A percentile compares a stretch with the other conserved stretches of the same genome.
Evolutionary conservation across 1,139 yeast genomes (phyloP).

Genomic region (Geotrichum europaeum): DNA sequence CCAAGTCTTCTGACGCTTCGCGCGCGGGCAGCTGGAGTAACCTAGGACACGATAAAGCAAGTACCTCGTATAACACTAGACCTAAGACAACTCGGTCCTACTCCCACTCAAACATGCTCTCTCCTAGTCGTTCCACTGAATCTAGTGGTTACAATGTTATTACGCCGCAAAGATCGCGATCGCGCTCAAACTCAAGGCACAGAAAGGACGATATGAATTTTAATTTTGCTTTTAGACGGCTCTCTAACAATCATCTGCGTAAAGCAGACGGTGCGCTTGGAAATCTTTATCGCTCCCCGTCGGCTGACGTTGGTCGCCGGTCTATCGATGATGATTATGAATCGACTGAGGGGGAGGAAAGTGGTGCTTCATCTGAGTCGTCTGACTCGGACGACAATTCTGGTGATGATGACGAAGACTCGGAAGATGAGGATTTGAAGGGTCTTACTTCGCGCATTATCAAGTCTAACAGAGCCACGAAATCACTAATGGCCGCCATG

Average conservation of each 20-base stretch:
- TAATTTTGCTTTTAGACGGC: constrained; percentile 24
- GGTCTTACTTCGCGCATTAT: constrained; percentile 17
- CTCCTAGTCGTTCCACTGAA: constrained; percentile 19
- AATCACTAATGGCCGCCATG: constrained; percentile 36
- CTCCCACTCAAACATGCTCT: constrained; percentile 7
- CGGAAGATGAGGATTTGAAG: constrained; percentile 18
- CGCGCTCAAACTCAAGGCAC: constrained; percentile 14
- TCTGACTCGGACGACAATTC: constrained; percentile 48
- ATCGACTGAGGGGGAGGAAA: constrained; percentile 21
- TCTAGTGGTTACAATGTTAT: constrained; percentile 15
- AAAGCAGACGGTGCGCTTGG: constrained; percentile 28
- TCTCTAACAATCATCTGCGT: constrained; percentile 24
- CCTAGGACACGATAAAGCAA: not conserved
- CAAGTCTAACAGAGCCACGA: constrained; percentile 35
- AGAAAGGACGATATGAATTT: constrained; percentile 20
- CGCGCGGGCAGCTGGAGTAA: not conserved
- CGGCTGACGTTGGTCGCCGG: constrained; percentile 17
- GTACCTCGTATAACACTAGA: not conserved
- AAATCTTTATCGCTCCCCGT: constrained; percentile 18
- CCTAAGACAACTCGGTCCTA: not conserved
- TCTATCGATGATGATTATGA: constrained; percentile 20
- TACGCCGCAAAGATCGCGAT: constrained; percentile 16
- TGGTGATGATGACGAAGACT: constrained; percentile 47
- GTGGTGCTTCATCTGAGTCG: constrained; percentile 15
- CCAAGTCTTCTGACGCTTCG: constrained; percentile 7